Percentiles rank a stretch among this genome's conserved stretches.
Evolutionary conservation across 129 eudicot genomes (phyloP).

Genomic region (Centella asiatica): DNA sequence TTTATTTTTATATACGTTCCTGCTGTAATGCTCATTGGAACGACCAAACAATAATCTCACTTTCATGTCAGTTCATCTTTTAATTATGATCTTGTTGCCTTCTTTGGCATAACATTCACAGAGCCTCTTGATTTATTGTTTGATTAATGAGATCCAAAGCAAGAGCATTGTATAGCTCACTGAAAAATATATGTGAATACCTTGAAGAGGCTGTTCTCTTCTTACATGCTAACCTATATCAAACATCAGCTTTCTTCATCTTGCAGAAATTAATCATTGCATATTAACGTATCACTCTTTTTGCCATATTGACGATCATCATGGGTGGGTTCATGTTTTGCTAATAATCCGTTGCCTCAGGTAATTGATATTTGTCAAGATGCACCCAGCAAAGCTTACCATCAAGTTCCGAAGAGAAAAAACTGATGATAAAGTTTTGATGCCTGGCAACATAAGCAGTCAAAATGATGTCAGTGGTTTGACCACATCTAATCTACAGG

Average conservation of each 20-base stretch:
- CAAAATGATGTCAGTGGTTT: slow-evolving; percentile 13
- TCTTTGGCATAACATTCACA: too few species aligned
- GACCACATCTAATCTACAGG: slow-evolving; percentile 9
- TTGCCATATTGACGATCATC: not conserved
- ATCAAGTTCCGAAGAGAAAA: slow-evolving; percentile 38
- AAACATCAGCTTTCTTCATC: not conserved
- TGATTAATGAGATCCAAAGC: too few species aligned
- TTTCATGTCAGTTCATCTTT: too few species aligned
- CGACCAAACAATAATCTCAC: too few species aligned
- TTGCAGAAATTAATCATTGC: not conserved
- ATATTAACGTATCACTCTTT: not conserved
- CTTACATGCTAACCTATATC: not conserved
- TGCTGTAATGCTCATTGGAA: too few species aligned
- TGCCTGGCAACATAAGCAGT: not conserved
- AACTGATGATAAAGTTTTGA: slow-evolving; percentile 1
- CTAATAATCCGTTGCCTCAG: slow-evolving; percentile 16
- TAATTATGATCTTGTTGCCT: too few species aligned
- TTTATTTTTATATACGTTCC: too few species aligned
- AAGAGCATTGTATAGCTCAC: too few species aligned
- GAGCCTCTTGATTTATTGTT: not conserved
- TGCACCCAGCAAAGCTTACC: slow-evolving; percentile 52
- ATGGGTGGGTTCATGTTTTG: not conserved
- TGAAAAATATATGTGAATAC: not conserved
- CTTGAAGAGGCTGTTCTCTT: not conserved
- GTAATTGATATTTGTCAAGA: slow-evolving; percentile 20